A percentile compares a stretch with the other conserved stretches of the same genome.
phyloP scores from a whole-genome alignment of 2,329 filamentous ascomycete species.

The Beauveria varroae region DNA sequence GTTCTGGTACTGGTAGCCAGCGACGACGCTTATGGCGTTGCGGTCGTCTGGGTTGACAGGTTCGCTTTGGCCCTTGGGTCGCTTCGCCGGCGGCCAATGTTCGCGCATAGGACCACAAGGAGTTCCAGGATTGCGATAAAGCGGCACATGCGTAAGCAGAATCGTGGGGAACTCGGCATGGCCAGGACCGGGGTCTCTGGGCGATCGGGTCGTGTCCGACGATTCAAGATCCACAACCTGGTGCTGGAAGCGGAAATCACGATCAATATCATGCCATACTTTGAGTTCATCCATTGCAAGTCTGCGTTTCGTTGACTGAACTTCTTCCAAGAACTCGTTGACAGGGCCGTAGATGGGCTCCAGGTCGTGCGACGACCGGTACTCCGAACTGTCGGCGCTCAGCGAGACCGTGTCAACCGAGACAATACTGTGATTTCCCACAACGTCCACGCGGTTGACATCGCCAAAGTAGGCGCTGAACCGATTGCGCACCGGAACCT shows the following conservation, averaged over 20 bases:
- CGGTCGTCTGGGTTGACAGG: conserved; percentile 55
- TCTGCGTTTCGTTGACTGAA: conserved; percentile 57
- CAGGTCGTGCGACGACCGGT: conserved; percentile 44
- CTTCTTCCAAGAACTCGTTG: conserved; percentile 64
- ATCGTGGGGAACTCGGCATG: conserved; percentile 71
- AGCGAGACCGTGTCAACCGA: conserved; percentile 84
- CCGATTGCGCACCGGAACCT: conserved; percentile 69
- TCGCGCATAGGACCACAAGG: conserved; percentile 85
- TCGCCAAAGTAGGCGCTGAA: conserved; percentile 88
- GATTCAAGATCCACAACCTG: conserved; percentile 49
- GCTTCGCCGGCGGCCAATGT: conserved; percentile 65
- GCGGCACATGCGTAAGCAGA: conserved; percentile 81
- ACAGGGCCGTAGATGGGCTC: conserved; percentile 66
- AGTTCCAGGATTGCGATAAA: conserved; percentile 74
- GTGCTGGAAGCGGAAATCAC: conserved; percentile 50
- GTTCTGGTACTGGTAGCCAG: conserved; percentile 95
- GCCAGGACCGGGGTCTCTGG: conserved; percentile 34
- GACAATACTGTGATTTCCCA: conserved; percentile 93
- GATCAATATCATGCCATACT: conserved; percentile 52
- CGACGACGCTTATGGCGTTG: conserved; percentile 69
- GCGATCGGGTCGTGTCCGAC: conserved; percentile 26
- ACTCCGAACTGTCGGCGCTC: conserved; percentile 57
- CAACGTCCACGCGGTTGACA: conserved; percentile 80
- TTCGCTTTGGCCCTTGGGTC: conserved; percentile 47
- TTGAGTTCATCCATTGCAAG: conserved; percentile 63